Conservation (phyloP, 2,329 filamentous ascomycete genomes). For the Aspergillus sclerotialis region DNA sequence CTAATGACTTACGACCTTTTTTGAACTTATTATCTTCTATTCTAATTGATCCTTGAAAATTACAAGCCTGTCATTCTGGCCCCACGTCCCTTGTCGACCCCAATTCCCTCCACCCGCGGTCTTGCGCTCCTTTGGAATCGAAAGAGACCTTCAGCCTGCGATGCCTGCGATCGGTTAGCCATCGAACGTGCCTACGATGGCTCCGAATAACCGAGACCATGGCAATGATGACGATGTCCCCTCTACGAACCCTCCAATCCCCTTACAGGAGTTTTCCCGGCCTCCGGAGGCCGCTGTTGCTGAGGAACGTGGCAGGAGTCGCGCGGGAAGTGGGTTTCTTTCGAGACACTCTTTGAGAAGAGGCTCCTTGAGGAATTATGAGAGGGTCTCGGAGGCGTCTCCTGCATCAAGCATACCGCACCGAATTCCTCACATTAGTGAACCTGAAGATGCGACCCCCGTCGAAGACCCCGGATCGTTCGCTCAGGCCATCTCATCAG, state of each 20-base stretch:
- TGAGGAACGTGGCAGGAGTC: constrained; percentile 23
- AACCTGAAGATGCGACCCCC: constrained; percentile 23
- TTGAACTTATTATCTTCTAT: not conserved
- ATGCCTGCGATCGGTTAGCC: constrained; percentile 34
- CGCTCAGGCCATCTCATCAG: constrained; percentile 34
- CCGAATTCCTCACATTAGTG: constrained; percentile 10
- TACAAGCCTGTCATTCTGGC: no score
- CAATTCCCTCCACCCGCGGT: not conserved
- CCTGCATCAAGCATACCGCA: constrained; percentile 25
- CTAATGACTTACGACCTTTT: constrained; percentile 6
- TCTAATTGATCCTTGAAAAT: not conserved
- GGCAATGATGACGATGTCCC: constrained; percentile 20
- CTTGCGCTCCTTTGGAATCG: not conserved
- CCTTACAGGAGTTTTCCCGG: constrained; percentile 57
- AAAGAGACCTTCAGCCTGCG: constrained; percentile 14
- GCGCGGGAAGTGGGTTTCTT: constrained; percentile 37
- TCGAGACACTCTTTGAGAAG: constrained; percentile 35
- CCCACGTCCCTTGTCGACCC: not conserved
- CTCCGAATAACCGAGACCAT: constrained; percentile 29
- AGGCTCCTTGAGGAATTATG: constrained; percentile 41
- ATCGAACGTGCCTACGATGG: constrained; percentile 32
- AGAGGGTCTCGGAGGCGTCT: constrained; percentile 48
- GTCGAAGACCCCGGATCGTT: constrained; percentile 33
- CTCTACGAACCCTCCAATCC: constrained; percentile 53
- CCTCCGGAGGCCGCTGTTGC: constrained; percentile 22